Base-by-base conservation (phyloP, 208 protist species). In the Trypanosoma conorhini region DNA sequence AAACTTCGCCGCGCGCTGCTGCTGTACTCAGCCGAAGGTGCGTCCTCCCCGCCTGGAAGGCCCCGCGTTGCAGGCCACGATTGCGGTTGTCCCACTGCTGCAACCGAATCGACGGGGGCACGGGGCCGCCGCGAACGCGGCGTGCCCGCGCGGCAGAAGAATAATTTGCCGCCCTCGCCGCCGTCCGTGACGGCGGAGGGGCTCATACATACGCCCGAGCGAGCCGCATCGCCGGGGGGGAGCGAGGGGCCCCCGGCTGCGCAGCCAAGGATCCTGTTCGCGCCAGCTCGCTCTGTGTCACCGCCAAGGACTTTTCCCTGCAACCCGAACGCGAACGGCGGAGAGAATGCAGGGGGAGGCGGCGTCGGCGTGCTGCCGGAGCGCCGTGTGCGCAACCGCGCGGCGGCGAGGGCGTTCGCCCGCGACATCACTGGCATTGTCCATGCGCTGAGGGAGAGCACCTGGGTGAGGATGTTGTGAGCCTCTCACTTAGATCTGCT, bases 181-280 rank as follows among this genome's bases (percentile, higher is more conserved):
- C 26, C 61, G 21, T n/a, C 62, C 28, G 15, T 19, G 38, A 46
- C 51, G 7, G 38, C 44, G 26, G 69, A 74, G 22, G 71, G 71
- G n/a, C 71, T 76, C 46, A 76, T 76, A 55, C 64, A 52, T 46
- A 71, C 71, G 46, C 71, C 71, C 21, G 50, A 59, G n/a, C 52
- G 48, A n/a, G 38, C 22, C 5, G 5, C 40, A 22, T 67, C 52
- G 24, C 55, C 10, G 58, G 50, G 15, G 19, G 42, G 30, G 35
- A 65, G 67, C 35, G 67, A 44, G 12, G 42, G 42, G 57, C 22
- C 33, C 2, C 22, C 31, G 33, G 19, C 5, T 26, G 1, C 24
- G 21, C 44, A 21, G 50, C 4, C 31, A 13, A 15, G 17, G 31
- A 19, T 13, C 21, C 48, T 62, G 38, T 62, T 61, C 40, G 54